A percentile compares a stretch with the other conserved stretches of the same genome.
These are phyloP conservation scores for Hirsutella minnesotensis DNA, from an alignment of 2,329 filamentous ascomycete genomes.

Conservation along the genomic window DNA sequence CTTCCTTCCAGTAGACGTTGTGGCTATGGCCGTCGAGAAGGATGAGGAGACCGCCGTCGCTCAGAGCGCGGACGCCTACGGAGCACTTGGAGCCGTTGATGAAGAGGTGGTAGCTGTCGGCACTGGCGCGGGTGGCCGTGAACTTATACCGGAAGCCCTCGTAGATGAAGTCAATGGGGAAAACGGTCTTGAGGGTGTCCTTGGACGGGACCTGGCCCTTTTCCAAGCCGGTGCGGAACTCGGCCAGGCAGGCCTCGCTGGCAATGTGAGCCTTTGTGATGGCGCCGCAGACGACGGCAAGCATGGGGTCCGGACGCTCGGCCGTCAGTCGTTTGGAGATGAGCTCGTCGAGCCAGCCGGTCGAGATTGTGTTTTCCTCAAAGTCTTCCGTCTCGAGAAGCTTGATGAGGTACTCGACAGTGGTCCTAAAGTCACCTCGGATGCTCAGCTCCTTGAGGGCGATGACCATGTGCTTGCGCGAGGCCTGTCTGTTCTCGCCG, in stretches of 20 bases:
- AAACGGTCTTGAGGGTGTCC: slow-evolving; percentile 94
- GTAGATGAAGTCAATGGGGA: slow-evolving; percentile 97
- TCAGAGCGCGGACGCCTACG: slow-evolving; percentile 82
- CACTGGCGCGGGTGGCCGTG: slow-evolving; percentile 82
- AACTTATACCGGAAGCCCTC: slow-evolving; percentile 96
- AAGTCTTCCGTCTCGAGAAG: slow-evolving; percentile 96
- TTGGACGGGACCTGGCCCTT: slow-evolving; percentile 96
- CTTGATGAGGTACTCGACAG: slow-evolving; percentile 98
- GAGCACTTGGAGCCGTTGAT: slow-evolving; percentile 97
- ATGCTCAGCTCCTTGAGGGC: slow-evolving; percentile 98
- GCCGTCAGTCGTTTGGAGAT: slow-evolving; percentile 97
- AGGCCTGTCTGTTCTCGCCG: slow-evolving; percentile 91
- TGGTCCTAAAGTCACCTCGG: slow-evolving; percentile 97
- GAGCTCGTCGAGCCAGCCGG: slow-evolving; percentile 95
- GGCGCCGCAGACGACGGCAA: slow-evolving; percentile 92
- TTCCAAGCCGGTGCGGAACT: slow-evolving; percentile 81
- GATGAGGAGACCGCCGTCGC: slow-evolving; percentile 86
- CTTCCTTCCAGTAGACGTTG: slow-evolving; percentile 99
- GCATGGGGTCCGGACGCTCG: slow-evolving; percentile 83
- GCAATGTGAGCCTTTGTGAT: slow-evolving; percentile 89
- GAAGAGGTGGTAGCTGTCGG: slow-evolving; percentile 94
- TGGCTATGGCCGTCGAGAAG: slow-evolving; percentile 87
- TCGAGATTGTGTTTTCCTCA: slow-evolving; percentile 98
- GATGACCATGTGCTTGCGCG: slow-evolving; percentile 97
- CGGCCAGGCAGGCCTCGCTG: slow-evolving; percentile 78